These are phyloP conservation scores for Fusarium metavorans DNA, from an alignment of 2,329 filamentous ascomycete species.

Conservation along the genomic window DNA sequence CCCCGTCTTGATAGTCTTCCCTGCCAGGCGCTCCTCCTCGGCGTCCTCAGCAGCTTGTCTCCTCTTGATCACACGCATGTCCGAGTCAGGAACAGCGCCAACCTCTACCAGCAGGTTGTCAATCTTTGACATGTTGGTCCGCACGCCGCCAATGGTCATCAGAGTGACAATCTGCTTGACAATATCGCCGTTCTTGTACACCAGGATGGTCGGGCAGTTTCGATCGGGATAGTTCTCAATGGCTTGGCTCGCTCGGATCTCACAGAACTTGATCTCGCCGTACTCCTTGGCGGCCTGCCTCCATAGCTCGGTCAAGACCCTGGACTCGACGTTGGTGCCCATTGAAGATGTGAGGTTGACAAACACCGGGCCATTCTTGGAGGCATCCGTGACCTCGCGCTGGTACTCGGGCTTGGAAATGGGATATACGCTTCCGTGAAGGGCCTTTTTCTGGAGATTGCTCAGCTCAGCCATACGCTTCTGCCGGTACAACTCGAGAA, in stretches of 20 bases:
- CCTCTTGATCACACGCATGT: conserved; percentile 79
- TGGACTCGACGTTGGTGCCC: conserved; percentile 86
- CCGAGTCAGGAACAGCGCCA: conserved; percentile 81
- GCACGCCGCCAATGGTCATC: conserved; percentile 78
- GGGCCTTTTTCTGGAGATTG: conserved; percentile 77
- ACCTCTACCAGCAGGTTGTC: conserved; percentile 85
- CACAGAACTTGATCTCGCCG: conserved; percentile 96
- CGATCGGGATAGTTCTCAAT: conserved; percentile 96
- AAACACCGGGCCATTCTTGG: conserved; percentile 74
- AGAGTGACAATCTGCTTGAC: conserved; percentile 92
- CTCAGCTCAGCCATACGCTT: conserved; percentile 88
- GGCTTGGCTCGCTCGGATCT: conserved; percentile 91
- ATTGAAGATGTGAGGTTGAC: conserved; percentile 85
- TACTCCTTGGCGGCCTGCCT: conserved; percentile 84
- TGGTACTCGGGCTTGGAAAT: conserved; percentile 95
- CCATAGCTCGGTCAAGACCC: conserved; percentile 88
- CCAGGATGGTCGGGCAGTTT: conserved; percentile 93
- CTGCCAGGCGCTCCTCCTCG: conserved; percentile 65
- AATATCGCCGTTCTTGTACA: conserved; percentile 95
- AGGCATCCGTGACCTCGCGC: conserved; percentile 91
- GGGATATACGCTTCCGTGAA: conserved; percentile 92
- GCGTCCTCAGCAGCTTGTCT: conserved; percentile 70
- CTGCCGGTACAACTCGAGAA: conserved; percentile 87
- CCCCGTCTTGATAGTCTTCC: conserved; percentile 65
- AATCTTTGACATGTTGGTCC: conserved; percentile 78